Conservation (phyloP, 495 filamentous ascomycete genomes). For the Talaromyces nanjingensis region DNA sequence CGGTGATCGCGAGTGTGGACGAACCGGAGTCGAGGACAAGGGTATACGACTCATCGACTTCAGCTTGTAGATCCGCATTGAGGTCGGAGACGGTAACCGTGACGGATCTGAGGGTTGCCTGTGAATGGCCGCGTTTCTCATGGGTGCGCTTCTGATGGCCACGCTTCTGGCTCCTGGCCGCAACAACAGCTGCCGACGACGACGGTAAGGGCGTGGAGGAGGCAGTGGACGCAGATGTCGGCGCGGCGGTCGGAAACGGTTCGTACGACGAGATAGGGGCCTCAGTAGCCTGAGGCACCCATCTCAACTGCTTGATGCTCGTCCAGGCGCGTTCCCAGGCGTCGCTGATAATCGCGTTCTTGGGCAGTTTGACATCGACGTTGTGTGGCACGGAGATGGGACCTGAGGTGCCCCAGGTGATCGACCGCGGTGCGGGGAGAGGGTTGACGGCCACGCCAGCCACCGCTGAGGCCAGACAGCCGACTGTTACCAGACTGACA, state of each 20-base stretch:
- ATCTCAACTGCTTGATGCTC: constrained; percentile 38
- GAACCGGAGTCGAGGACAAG: constrained; percentile 31
- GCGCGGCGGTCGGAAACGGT: constrained; percentile 35
- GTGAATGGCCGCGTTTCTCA: constrained; percentile 18
- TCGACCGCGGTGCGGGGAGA: constrained; percentile 45
- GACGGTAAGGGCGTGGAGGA: neutral
- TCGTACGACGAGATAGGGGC: constrained; percentile 39
- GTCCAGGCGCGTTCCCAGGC: constrained; percentile 44
- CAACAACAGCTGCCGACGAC: neutral
- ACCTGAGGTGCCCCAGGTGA: constrained; percentile 48
- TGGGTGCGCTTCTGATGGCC: neutral
- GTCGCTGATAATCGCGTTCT: constrained; percentile 24
- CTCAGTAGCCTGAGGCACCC: constrained; percentile 46
- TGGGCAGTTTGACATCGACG: constrained; percentile 15
- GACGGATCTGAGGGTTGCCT: constrained; percentile 22
- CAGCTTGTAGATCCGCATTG: constrained; percentile 41
- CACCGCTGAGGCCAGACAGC: constrained; percentile 20
- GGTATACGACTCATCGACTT: constrained; percentile 54
- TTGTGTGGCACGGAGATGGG: constrained; percentile 21
- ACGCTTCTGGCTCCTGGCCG: constrained; percentile 27
- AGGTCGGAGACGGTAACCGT: constrained; percentile 35
- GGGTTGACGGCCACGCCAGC: constrained; percentile 46
- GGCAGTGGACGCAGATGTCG: constrained; percentile 4
- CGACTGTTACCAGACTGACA: constrained; percentile 7
- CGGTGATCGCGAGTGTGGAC: constrained; percentile 33